These are phyloP conservation scores for Verticillium nonalfalfae DNA, from an alignment of 2,329 filamentous ascomycete genomes.

Conservation along the genomic window DNA sequence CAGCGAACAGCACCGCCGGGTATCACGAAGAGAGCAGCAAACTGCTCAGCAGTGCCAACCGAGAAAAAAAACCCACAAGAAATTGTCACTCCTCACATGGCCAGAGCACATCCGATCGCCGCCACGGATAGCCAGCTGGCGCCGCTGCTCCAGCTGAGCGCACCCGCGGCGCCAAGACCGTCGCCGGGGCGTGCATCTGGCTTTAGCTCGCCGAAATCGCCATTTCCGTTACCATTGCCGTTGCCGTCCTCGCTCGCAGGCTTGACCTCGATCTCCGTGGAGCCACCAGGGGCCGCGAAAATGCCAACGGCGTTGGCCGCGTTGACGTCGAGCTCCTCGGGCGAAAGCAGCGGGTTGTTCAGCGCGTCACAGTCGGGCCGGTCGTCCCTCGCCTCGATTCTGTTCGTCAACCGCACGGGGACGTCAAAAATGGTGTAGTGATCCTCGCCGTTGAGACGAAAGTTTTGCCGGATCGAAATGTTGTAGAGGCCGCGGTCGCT, in stretches of 20 bases:
- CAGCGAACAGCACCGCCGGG: neutral
- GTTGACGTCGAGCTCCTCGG: conserved; percentile 35
- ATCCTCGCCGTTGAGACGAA: conserved; percentile 56
- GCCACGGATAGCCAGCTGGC: conserved; percentile 18
- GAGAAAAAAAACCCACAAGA: neutral
- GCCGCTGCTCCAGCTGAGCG: conserved; percentile 23
- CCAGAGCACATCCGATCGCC: neutral
- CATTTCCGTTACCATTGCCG: conserved; percentile 12
- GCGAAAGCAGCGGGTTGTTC: conserved; percentile 43
- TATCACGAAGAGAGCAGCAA: neutral
- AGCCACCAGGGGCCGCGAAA: conserved; percentile 45
- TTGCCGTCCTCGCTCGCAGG: conserved; percentile 8
- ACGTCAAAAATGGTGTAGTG: conserved; percentile 67
- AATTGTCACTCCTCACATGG: neutral
- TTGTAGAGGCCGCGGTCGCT: conserved; percentile 60
- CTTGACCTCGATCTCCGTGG: conserved; percentile 35
- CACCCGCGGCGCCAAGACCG: conserved; percentile 24
- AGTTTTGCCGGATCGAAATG: conserved; percentile 67
- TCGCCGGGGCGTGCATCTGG: conserved; percentile 20
- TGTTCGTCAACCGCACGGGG: conserved; percentile 62
- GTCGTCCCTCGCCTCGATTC: conserved; percentile 37
- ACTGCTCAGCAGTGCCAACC: neutral
- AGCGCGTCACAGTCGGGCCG: conserved; percentile 43
- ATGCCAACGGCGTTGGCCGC: conserved; percentile 37
- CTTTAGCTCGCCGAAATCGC: conserved; percentile 19